phyloP scores from a whole-genome alignment of 2,329 filamentous ascomycete species.

The Cladosporium sp. region DNA sequence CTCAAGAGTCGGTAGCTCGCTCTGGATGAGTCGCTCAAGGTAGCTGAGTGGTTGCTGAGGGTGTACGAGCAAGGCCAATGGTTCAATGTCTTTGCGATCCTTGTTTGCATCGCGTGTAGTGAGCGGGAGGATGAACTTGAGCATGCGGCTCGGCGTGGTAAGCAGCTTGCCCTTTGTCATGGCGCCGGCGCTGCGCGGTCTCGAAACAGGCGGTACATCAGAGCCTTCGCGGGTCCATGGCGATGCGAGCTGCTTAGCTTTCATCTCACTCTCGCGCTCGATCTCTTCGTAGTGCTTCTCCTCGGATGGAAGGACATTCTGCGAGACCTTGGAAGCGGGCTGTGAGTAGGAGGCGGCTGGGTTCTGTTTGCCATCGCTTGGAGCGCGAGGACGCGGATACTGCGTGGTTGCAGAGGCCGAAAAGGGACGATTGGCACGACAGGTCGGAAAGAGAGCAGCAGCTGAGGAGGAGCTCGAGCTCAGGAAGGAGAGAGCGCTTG shows the following conservation, averaged over 20 bases:
- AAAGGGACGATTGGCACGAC: background rate
- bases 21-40: conserved; percentile 81
- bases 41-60: conserved; percentile 90
- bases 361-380: conserved; percentile 9
- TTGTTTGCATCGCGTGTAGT: conserved; percentile 56
- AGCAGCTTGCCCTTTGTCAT: conserved; percentile 73
- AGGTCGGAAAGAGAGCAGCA: background rate
- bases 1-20: conserved; percentile 68
- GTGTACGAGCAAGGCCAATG: conserved; percentile 78
- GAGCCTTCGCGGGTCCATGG: conserved; percentile 65
- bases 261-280: conserved; percentile 34
- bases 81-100: conserved; percentile 70
- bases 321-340: conserved; percentile 22
- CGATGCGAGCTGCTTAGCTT: conserved; percentile 55
- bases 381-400: conserved; percentile 7
- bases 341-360: conserved; percentile 29
- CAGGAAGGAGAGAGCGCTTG: background rate
- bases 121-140: conserved; percentile 77
- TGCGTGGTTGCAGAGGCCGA: background rate
- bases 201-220: conserved; percentile 53
- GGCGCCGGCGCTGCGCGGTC: conserved; percentile 48
- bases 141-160: conserved; percentile 72
- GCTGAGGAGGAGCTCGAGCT: background rate
- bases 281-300: conserved; percentile 41
- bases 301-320: conserved; percentile 36